A percentile compares a stretch with the other conserved stretches of the same genome.
Evolutionary conservation across 176 grass and related monocot genomes (phyloP).

Genomic region (Melocanna baccifera): DNA sequence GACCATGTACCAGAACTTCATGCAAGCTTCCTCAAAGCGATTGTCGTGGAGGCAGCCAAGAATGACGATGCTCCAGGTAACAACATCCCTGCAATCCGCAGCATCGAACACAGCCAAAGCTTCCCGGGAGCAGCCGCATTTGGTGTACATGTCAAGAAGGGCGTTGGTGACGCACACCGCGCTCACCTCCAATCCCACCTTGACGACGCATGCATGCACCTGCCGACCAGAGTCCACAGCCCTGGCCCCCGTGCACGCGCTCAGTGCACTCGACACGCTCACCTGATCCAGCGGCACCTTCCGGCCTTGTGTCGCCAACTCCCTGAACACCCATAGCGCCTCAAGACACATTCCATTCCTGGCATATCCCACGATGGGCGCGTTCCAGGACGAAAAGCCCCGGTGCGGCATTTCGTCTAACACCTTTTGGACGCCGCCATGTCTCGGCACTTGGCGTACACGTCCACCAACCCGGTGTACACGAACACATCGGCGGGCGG

Average conservation of each 20-base stretch:
- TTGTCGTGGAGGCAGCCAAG: slow-evolving; percentile 28
- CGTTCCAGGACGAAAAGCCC: slow-evolving; percentile 43
- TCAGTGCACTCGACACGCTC: too few relatives aligned
- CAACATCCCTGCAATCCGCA: slow-evolving; percentile 42
- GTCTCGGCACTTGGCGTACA: slow-evolving; percentile 44
- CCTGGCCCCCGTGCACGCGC: too few relatives aligned
- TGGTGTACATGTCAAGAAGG: slow-evolving; percentile 59
- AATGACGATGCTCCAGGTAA: slow-evolving; percentile 57
- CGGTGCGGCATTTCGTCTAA: slow-evolving; percentile 39
- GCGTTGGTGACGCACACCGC: slow-evolving; percentile 41
- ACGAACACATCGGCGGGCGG: slow-evolving; percentile 38
- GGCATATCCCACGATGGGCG: slow-evolving; percentile 41
- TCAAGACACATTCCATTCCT: slow-evolving; percentile 29
- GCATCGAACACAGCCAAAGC: slow-evolving; percentile 35
- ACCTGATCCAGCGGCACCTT: slow-evolving; percentile 33
- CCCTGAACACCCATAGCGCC: slow-evolving; percentile 21
- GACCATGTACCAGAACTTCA: slow-evolving; percentile 44
- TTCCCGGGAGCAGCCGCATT: slow-evolving; percentile 25
- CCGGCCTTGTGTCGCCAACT: not conserved
- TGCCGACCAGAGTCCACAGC: too few relatives aligned
- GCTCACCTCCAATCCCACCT: slow-evolving; percentile 33
- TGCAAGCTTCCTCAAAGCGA: slow-evolving; percentile 24
- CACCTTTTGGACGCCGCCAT: slow-evolving; percentile 33
- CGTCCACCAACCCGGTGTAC: slow-evolving; percentile 30
- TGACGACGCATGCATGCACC: too few relatives aligned